phyloP scores from a whole-genome alignment of 257 asterid genomes.

The Nicotiana knightiana region DNA sequence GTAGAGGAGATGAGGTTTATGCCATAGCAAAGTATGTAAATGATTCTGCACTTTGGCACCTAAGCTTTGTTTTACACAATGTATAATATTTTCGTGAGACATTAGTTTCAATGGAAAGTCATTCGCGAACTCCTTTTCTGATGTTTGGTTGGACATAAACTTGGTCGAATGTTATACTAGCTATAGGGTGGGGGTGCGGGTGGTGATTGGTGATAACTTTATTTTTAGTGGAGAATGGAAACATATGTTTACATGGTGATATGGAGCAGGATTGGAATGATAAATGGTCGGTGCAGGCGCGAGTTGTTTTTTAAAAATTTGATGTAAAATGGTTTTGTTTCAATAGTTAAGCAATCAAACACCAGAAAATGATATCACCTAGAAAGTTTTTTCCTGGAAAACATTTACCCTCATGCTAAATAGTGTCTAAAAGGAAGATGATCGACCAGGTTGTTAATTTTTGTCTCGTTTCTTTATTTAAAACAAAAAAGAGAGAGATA shows the following conservation, averaged over 20 bases:
- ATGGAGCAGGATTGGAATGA: neutral
- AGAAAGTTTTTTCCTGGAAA: neutral
- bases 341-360: neutral
- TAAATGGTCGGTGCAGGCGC: neutral
- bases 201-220: neutral
- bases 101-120: neutral
- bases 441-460: neutral
- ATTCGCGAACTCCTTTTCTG: too few relatives aligned
- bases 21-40: neutral
- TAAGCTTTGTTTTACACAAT: neutral
- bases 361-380: neutral
- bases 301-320: neutral
- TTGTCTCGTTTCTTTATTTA: neutral
- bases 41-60: neutral
- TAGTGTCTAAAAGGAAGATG: neutral
- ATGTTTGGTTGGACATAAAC: neutral
- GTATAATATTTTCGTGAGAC: neutral
- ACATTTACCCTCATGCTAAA: neutral
- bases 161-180: neutral
- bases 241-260: neutral
- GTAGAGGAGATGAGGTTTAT: neutral
- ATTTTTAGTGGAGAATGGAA: slow-evolving; percentile 8
- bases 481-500: neutral
- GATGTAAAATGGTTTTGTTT: neutral
- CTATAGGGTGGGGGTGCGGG: neutral